Evolutionary conservation across 1,284 basidiomycete genomes (phyloP), one percentile per base, ranked within the genome.

Genomic region (Ganoderma multipileum): DNA sequence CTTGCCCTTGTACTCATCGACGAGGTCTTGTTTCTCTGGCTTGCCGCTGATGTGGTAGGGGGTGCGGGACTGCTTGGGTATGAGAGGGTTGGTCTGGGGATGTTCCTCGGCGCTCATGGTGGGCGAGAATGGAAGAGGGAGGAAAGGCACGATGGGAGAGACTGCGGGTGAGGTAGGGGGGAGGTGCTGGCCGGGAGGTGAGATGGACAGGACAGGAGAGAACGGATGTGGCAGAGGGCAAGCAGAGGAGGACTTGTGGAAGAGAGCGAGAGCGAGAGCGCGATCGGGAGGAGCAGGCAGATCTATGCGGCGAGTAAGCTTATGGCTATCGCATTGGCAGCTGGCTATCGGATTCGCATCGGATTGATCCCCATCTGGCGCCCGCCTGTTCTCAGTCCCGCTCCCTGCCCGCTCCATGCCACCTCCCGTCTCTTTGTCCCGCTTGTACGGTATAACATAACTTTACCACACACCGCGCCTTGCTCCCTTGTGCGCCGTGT

Each of bases 1-100:
- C 76, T 86, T 88, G 47, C 91, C 91, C 36, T 84, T 80, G 79
- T 91, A 95, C 70, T 88, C 85, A 54, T 85, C 76, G 28, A 85
- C 78, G 23, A 95, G 82, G 14, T 80, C 83, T 55, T 84, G 79
- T 77, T 93, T 93, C 72, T 84, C 80, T 3, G 87, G 85, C 23
- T 79, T 78, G 28, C 72, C 74, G 18, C 81, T 75, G 61, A 87
- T 75, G 38, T 83, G 75, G 75, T 83, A 80, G 12, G 87, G 86
- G 0, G 89, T 91, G 54, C 75, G 59, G 42, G 73, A 69, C 62
- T 72, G 73, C 68, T 72, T 69, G 23, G 69, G 71, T 39, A 72
- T 72, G 55, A 70, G 70, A 41, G 72, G 68, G 52, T 68, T 71
- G 44, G 66, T 50, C 59, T 70, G 70, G 50, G 67, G 68, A 39